Conservation (phyloP, 306 rosid species). For the Acacia crassicarpa region DNA sequence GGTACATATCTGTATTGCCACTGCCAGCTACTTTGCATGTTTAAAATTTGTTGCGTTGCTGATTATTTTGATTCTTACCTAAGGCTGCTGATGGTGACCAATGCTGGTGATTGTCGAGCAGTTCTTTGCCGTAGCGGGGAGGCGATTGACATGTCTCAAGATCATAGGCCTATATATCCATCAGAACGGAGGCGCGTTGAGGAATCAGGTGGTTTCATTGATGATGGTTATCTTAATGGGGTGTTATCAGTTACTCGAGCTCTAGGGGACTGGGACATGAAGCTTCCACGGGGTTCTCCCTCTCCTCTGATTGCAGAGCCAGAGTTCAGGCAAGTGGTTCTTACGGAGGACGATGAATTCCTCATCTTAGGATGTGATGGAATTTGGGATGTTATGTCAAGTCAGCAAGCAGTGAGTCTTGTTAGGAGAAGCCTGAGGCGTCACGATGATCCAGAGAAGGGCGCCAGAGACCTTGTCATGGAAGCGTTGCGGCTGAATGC, state of each 20-base stretch:
- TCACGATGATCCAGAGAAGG: conserved; percentile 71
- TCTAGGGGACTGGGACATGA: conserved; percentile 97
- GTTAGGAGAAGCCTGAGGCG: conserved; percentile 77
- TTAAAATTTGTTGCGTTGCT: conserved; percentile 15
- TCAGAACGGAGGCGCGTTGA: conserved; percentile 70
- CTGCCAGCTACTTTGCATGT: neutral
- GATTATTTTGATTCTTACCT: conserved; percentile 25
- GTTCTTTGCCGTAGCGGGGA: conserved; percentile 83
- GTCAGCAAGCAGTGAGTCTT: conserved; percentile 83
- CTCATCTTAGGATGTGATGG: conserved; percentile 96
- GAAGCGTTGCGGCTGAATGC: conserved; percentile 78
- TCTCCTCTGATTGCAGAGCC: conserved; percentile 93
- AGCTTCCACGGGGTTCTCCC: conserved; percentile 67
- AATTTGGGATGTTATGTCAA: conserved; percentile 91
- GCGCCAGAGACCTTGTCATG: conserved; percentile 85
- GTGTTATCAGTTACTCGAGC: conserved; percentile 83
- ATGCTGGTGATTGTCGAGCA: conserved; percentile 98
- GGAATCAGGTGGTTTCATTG: conserved; percentile 76
- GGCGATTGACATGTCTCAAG: conserved; percentile 95
- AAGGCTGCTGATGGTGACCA: conserved; percentile 92
- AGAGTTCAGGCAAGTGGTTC: conserved; percentile 66
- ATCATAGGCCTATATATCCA: conserved; percentile 77
- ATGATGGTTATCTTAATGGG: conserved; percentile 89
- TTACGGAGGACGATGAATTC: conserved; percentile 89
- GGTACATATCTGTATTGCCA: neutral